Conservation (phyloP, 805 yeast genomes). For the Wickerhamiella sergipiensis region DNA sequence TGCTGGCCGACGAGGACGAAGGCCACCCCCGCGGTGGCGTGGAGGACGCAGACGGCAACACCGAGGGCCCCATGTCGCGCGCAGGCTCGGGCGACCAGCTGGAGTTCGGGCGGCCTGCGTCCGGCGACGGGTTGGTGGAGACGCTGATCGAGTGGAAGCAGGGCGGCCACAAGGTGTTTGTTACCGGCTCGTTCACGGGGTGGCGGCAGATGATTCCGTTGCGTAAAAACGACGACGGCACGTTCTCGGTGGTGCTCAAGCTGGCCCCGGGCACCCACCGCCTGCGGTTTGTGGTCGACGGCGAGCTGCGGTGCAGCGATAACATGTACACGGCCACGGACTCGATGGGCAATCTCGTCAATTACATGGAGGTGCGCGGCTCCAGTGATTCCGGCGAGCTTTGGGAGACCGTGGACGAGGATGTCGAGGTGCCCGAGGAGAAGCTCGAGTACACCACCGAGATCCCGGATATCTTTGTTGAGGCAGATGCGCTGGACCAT, state of each 20-base stretch:
- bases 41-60: constrained; percentile 1
- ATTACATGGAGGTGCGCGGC: constrained; percentile 41
- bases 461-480: constrained; percentile 30
- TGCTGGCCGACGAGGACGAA: constrained; percentile 12
- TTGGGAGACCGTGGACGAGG: constrained; percentile 5
- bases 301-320: constrained; percentile 80
- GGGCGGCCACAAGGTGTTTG: constrained; percentile 92
- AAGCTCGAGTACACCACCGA: constrained; percentile 47
- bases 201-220: constrained; percentile 97
- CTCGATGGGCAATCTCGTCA: constrained; percentile 90
- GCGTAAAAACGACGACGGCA: constrained; percentile 27
- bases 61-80: constrained; percentile 19
- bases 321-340: constrained; percentile 93
- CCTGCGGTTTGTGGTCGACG: constrained; percentile 85
- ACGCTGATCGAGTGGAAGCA: constrained; percentile 56
- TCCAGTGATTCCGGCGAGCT: constrained; percentile 1
- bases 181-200: constrained; percentile 94
- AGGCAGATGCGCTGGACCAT: constrained; percentile 31
- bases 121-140: constrained; percentile 15
- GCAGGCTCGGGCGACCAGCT: constrained; percentile 21
- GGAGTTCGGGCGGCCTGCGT: constrained; percentile 10
- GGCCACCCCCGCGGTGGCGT: constrained; percentile 2
- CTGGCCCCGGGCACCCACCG: constrained; percentile 82
- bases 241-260: constrained; percentile 23
- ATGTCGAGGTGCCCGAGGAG: constrained; percentile 6